phyloP scores from a whole-genome alignment of 2,329 filamentous ascomycete genomes.

The Paraconiothyrium brasiliense region DNA sequence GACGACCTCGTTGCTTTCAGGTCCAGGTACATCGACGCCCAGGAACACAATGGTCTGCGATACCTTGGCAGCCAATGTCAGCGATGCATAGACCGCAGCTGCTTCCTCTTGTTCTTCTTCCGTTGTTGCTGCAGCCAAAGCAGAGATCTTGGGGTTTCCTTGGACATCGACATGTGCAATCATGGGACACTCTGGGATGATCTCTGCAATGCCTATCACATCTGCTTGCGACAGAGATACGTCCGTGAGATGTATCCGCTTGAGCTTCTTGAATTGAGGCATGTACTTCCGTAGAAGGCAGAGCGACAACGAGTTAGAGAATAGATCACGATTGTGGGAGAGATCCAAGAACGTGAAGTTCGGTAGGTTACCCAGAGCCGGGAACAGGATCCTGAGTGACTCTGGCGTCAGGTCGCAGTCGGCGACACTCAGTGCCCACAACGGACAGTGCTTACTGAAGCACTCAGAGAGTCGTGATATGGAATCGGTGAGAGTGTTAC shows the following conservation, averaged over 20 bases:
- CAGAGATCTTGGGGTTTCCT: conserved; percentile 78
- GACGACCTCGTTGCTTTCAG: conserved; percentile 86
- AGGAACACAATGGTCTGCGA: conserved; percentile 86
- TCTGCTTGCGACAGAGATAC: conserved; percentile 86
- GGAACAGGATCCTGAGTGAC: conserved; percentile 78
- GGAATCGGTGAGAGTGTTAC: conserved; percentile 73
- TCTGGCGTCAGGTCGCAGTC: conserved; percentile 82
- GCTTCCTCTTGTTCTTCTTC: conserved; percentile 90
- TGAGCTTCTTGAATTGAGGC: conserved; percentile 79
- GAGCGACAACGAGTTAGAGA: conserved; percentile 78
- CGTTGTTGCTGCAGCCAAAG: conserved; percentile 77
- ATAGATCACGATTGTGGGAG: conserved; percentile 86
- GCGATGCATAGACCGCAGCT: conserved; percentile 89
- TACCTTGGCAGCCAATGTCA: conserved; percentile 86
- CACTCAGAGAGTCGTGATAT: conserved; percentile 61
- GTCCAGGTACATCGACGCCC: conserved; percentile 86
- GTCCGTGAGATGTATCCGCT: conserved; percentile 86
- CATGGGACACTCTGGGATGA: conserved; percentile 82
- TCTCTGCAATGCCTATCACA: conserved; percentile 88
- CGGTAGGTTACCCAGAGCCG: conserved; percentile 73
- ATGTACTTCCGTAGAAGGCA: conserved; percentile 82
- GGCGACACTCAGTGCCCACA: conserved; percentile 86
- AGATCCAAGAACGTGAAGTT: conserved; percentile 90
- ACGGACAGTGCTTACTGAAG: conserved; percentile 60
- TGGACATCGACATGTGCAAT: conserved; percentile 88